Conservation (phyloP, 805 yeast genomes). For the Peterozyma xylosa region DNA sequence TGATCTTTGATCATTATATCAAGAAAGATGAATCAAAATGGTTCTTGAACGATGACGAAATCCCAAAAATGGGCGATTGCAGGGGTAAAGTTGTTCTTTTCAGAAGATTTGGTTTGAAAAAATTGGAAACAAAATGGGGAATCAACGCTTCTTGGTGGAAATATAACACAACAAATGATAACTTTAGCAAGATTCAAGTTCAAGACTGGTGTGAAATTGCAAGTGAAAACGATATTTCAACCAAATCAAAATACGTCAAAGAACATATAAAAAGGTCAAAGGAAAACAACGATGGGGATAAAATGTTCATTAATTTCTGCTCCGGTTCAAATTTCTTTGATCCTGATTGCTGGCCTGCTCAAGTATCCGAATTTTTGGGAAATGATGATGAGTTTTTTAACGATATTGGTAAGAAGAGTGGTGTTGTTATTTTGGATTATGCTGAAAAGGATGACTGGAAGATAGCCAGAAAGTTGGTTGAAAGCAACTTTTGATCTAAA, state of each 20-base stretch:
- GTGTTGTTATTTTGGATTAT: conserved; percentile 63
- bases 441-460: conserved; percentile 58
- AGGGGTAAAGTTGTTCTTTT: conserved; percentile 64
- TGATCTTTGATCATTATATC: conserved; percentile 52
- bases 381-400: conserved; percentile 32
- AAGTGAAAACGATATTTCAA: conserved; percentile 40
- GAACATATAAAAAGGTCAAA: conserved; percentile 46
- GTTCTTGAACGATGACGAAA: conserved; percentile 41
- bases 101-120: conserved; percentile 61
- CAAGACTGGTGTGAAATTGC: conserved; percentile 71
- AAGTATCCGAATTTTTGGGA: conserved; percentile 47
- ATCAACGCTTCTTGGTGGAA: conserved; percentile 63
- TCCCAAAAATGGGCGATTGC: conserved; percentile 54
- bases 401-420: conserved; percentile 47
- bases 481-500: conserved; percentile 32
- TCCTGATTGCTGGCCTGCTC: conserved; percentile 67
- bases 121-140: conserved; percentile 42
- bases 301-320: conserved; percentile 64
- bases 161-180: conserved; percentile 60
- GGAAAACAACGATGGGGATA: conserved; percentile 39
- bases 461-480: conserved; percentile 40
- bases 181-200: conserved; percentile 52
- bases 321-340: conserved; percentile 69
- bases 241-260: conserved; percentile 51
- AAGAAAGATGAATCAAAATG: conserved; percentile 43